Conservation (phyloP, 352 stramenopile species). For the Phytopythium vexans region DNA sequence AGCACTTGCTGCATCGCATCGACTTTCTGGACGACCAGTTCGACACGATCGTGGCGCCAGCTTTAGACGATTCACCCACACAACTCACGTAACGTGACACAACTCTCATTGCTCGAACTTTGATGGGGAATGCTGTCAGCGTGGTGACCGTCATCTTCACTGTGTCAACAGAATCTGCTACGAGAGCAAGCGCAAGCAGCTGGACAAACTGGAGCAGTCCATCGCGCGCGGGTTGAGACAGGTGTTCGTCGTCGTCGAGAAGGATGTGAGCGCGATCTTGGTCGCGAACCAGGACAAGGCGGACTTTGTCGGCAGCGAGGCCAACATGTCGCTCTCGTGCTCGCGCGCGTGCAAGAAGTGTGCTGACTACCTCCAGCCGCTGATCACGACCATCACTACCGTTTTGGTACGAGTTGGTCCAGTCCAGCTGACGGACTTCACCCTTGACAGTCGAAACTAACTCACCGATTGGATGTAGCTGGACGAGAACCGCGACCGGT, state of each 20-base stretch:
- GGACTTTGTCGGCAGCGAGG: conserved; percentile 74
- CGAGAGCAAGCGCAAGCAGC: conserved; percentile 66
- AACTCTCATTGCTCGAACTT: neutral
- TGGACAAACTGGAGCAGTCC: conserved; percentile 56
- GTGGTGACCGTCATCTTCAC: neutral
- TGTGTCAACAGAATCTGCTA: conserved; percentile 54
- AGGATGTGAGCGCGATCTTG: conserved; percentile 46
- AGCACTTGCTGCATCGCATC: conserved; percentile 60
- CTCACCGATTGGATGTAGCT: conserved; percentile 17
- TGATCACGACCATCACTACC: conserved; percentile 42
- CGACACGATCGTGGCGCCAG: conserved; percentile 31
- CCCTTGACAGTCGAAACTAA: no score
- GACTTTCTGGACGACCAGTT: conserved; percentile 67
- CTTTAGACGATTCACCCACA: conserved; percentile 48
- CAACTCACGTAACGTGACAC: conserved; percentile 53
- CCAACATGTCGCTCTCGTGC: conserved; percentile 69
- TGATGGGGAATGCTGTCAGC: neutral
- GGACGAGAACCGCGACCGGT: conserved; percentile 60
- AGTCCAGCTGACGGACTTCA: no score
- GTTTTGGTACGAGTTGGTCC: conserved; percentile 41
- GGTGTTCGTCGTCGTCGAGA: conserved; percentile 64
- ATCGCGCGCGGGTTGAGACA: conserved; percentile 49
- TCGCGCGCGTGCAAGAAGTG: conserved; percentile 68
- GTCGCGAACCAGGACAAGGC: conserved; percentile 58
- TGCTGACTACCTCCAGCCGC: conserved; percentile 65